These are phyloP conservation scores for Trichoderma atroviride DNA, from an alignment of 2,329 filamentous ascomycete species.

Conservation along the genomic window DNA sequence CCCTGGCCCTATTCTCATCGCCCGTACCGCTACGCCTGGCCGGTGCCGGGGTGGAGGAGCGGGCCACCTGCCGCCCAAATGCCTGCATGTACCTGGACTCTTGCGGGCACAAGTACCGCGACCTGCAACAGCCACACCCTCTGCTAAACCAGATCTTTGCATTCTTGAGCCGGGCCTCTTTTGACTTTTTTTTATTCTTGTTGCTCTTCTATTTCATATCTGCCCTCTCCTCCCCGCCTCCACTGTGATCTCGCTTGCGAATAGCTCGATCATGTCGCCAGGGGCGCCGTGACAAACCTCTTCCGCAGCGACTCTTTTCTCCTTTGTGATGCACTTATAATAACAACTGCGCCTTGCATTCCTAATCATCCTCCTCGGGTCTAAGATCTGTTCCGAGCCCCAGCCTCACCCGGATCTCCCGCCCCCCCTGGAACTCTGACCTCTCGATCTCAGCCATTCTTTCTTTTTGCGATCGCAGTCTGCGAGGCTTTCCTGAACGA, in stretches of 20 bases:
- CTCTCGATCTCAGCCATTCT: background rate
- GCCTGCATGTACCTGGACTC: conserved; percentile 6
- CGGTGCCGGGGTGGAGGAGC: conserved; percentile 22
- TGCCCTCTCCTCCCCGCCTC: conserved; percentile 1
- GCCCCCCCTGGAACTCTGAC: conserved; percentile 5
- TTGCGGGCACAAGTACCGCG: conserved; percentile 13
- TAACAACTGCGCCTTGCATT: background rate
- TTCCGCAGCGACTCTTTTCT: conserved; percentile 24
- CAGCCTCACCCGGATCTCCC: conserved; percentile 18
- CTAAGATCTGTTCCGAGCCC: conserved; percentile 19
- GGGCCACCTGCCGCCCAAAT: conserved; percentile 22
- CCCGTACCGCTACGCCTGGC: background rate
- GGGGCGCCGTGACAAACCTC: conserved; percentile 33
- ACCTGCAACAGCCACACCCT: conserved; percentile 15
- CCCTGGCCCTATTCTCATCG: background rate
- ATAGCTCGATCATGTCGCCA: conserved; percentile 32
- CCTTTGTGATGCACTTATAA: conserved; percentile 32
- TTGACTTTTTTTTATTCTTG: conserved; percentile 4
- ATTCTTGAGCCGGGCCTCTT: conserved; percentile 9
- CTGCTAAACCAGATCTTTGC: conserved; percentile 6
- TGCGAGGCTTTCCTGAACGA: background rate
- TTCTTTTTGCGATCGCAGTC: conserved; percentile 1
- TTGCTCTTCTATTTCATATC: background rate
- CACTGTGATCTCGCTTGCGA: conserved; percentile 25
- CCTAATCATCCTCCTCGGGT: conserved; percentile 11